Base-by-base conservation (phyloP, 2,329 filamentous ascomycete genomes). In the Rhinocladiella mackenziei region DNA sequence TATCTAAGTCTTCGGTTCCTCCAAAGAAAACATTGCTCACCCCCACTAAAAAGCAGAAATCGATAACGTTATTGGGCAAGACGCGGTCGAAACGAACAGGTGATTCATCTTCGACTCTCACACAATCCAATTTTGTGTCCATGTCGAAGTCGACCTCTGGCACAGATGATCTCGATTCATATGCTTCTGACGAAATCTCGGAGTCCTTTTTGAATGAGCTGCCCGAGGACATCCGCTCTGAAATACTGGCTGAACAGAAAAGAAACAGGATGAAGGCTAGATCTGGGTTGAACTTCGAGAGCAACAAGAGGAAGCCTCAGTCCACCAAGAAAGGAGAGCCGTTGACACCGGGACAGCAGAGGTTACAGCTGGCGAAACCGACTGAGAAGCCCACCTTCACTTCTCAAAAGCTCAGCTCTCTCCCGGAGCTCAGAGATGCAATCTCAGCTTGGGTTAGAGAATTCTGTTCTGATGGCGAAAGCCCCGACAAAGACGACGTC, bases 401-500 rank as follows among this genome's bases (percentile, higher is more conserved):
- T 1, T 76, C 72, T 10, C 65, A 69, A 41, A 77, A 75, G 48
- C 63, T 85, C 2, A 73, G 69, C 2, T 61, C 62, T 3, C 55
- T 81, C 5, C 62, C 70, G 0, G 84, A 94, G 54, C 70, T 97
- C 41, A 77, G 89, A 32, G 73, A 79, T 26, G 87, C 88, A 60
- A 69, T 96, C 10, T 77, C 73, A 42, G 78, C 78, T 3, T 98
- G 92, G 92, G 76, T 88, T 53, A 61, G 68, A 2, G 80, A 83
- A 48, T 94, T 91, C 49, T 69, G 65, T 25, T 72, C 72, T 4
- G 83, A 89, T 2, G 88, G 85, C 0, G 89, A 92, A 63, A 88
- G 86, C 0, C 92, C 92, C 1, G 89, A 92, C 63, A 66, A 67
- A 0, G 80, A 85, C 45, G 92, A 98, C 64, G 82, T 91, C 0